Conservation (phyloP, 2,329 filamentous ascomycete species). For the Hymenoscyphus occultus region DNA sequence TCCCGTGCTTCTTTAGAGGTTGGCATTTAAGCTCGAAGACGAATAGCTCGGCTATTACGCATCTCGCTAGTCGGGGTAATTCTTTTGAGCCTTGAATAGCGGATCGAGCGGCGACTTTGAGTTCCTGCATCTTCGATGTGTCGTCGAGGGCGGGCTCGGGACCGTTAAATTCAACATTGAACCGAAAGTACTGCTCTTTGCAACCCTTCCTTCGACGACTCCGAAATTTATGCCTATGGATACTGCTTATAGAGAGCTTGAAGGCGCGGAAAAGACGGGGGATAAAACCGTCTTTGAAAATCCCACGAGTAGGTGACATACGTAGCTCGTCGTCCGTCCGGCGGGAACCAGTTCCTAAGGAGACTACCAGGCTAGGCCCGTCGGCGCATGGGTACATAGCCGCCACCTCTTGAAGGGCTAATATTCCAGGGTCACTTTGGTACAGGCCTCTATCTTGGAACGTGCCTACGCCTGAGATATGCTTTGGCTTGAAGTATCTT, state of each 20-base stretch:
- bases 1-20: constrained; percentile 21
- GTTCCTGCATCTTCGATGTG: constrained; percentile 24
- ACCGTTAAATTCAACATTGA: constrained; percentile 27
- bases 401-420: constrained; percentile 17
- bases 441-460: constrained; percentile 17
- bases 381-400: constrained; percentile 19
- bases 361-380: constrained; percentile 23
- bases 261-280: constrained; percentile 5
- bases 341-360: constrained; percentile 21
- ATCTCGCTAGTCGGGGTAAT: constrained; percentile 23
- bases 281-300: constrained; percentile 7
- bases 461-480: constrained; percentile 14
- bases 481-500: constrained; percentile 12
- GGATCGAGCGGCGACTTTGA: constrained; percentile 20
- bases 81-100: constrained; percentile 22
- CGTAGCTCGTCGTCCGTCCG: constrained; percentile 4
- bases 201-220: neutral
- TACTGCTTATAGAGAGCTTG: neutral
- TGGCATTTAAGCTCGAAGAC: constrained; percentile 26
- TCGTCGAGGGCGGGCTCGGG: constrained; percentile 17
- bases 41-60: constrained; percentile 27
- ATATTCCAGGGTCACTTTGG: constrained; percentile 16
- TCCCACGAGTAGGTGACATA: constrained; percentile 4
- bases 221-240: neutral
- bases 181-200: constrained; percentile 21